Conservation (phyloP, 2,329 filamentous ascomycete genomes). For the Tolypocladium nubicola region DNA sequence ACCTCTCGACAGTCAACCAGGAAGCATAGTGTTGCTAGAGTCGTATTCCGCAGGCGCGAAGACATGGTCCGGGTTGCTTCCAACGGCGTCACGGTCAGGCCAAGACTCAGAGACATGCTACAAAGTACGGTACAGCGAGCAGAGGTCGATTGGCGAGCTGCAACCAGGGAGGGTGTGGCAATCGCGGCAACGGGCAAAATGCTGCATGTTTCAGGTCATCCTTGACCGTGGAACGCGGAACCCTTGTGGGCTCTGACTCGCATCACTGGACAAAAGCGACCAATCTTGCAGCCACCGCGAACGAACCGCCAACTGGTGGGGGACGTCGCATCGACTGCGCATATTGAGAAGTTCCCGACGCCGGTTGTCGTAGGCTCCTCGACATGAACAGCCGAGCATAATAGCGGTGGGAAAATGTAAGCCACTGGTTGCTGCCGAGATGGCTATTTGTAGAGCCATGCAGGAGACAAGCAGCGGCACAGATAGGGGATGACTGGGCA, state of each 20-base stretch:
- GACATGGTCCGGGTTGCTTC: neutral
- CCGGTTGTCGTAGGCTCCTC: neutral
- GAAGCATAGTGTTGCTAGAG: constrained; percentile 1
- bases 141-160: neutral
- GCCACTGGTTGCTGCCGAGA: neutral
- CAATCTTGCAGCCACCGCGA: neutral
- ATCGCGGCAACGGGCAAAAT: neutral
- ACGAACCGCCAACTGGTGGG: neutral
- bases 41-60: neutral
- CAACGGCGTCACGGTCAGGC: neutral
- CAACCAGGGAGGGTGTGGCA: neutral
- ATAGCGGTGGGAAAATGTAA: neutral
- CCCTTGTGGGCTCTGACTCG: neutral
- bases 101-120: neutral
- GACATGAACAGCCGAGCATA: neutral
- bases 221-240: neutral
- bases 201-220: neutral
- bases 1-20: constrained; percentile 34
- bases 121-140: neutral
- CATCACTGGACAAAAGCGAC: neutral
- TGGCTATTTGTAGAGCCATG: neutral
- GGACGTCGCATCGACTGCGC: neutral
- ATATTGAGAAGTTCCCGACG: neutral
- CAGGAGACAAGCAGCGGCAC: neutral
- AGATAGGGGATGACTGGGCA: neutral